These are phyloP conservation scores for Sclerospora graminicola DNA, from an alignment of 352 stramenopile genomes.

Conservation along the genomic window DNA sequence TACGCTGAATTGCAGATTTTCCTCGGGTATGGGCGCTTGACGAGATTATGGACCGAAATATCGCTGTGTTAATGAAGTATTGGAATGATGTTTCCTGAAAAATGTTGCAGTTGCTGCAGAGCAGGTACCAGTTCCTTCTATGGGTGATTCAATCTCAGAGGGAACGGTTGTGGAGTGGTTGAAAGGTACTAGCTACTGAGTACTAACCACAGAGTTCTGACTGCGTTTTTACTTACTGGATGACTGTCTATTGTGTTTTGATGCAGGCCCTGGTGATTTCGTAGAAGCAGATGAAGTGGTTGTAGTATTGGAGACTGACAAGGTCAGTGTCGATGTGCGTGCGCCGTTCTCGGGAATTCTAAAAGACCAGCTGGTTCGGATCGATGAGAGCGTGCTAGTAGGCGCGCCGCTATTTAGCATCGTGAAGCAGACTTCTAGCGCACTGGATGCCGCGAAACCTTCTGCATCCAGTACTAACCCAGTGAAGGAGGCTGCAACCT, in stretches of 20 bases:
- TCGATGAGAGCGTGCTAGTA: constrained; percentile 96
- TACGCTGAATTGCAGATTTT: constrained; percentile 29
- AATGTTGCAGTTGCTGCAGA: constrained; percentile 25
- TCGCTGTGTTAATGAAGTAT: not conserved
- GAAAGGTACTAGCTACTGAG: constrained; percentile 43
- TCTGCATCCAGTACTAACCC: constrained; percentile 7
- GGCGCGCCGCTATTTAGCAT: constrained; percentile 86
- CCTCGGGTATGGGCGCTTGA: constrained; percentile 23
- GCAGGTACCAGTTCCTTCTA: constrained; percentile 73
- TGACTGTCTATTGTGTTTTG: not conserved
- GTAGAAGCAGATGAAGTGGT: constrained; percentile 95
- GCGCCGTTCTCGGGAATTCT: constrained; percentile 87
- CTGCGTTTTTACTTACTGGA: not conserved
- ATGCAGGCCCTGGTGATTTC: constrained; percentile 82
- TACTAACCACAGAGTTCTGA: not conserved
- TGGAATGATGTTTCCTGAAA: not conserved
- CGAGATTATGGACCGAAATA: not conserved
- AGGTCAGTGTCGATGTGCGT: constrained; percentile 91
- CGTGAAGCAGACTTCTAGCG: constrained; percentile 28
- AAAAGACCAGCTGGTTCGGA: constrained; percentile 85
- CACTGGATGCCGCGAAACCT: constrained; percentile 7
- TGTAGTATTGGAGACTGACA: constrained; percentile 97
- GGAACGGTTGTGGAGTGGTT: constrained; percentile 96
- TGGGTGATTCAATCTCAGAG: constrained; percentile 97
- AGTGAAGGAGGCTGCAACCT: constrained; percentile 9